A percentile compares a stretch with the other conserved stretches of the same genome.
These are phyloP conservation scores for Neurospora tetrasperma DNA, from an alignment of 495 filamentous ascomycete species.

Conservation along the genomic window DNA sequence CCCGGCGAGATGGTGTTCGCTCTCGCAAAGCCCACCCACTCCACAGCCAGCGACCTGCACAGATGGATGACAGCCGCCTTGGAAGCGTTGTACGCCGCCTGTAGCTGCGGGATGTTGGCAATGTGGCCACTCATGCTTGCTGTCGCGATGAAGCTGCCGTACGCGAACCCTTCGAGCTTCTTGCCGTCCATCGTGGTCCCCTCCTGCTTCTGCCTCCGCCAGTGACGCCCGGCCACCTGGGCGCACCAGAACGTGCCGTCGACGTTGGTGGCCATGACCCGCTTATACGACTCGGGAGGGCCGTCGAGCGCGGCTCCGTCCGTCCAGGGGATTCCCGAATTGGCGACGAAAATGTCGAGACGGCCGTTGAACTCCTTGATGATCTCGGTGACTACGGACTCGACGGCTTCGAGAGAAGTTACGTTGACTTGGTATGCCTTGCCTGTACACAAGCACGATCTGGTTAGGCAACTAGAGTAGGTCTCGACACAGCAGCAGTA, in stretches of 20 bases:
- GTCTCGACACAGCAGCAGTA: background rate
- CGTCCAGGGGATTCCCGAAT: conserved; percentile 68
- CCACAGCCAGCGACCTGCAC: conserved; percentile 73
- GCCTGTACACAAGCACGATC: conserved; percentile 36
- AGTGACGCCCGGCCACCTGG: conserved; percentile 62
- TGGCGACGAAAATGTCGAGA: conserved; percentile 72
- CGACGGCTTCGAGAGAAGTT: conserved; percentile 46
- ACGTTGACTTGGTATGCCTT: conserved; percentile 68
- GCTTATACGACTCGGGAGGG: conserved; percentile 51
- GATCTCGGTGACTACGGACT: conserved; percentile 44
- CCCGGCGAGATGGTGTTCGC: conserved; percentile 78
- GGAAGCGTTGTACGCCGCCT: conserved; percentile 78
- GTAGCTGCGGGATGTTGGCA: conserved; percentile 78
- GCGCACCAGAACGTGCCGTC: conserved; percentile 81
- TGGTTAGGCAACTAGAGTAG: background rate
- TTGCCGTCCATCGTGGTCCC: conserved; percentile 56
- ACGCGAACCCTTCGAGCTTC: conserved; percentile 52
- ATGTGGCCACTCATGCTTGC: conserved; percentile 79
- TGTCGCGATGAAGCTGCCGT: conserved; percentile 69
- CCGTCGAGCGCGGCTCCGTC: conserved; percentile 59
- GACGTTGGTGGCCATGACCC: conserved; percentile 64
- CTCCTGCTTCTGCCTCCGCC: conserved; percentile 47
- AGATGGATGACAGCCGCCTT: conserved; percentile 81
- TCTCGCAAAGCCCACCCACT: conserved; percentile 79
- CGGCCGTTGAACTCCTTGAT: conserved; percentile 63